phyloP scores from a whole-genome alignment of 108 stramenopile species.

The Skeletonema potamos region DNA sequence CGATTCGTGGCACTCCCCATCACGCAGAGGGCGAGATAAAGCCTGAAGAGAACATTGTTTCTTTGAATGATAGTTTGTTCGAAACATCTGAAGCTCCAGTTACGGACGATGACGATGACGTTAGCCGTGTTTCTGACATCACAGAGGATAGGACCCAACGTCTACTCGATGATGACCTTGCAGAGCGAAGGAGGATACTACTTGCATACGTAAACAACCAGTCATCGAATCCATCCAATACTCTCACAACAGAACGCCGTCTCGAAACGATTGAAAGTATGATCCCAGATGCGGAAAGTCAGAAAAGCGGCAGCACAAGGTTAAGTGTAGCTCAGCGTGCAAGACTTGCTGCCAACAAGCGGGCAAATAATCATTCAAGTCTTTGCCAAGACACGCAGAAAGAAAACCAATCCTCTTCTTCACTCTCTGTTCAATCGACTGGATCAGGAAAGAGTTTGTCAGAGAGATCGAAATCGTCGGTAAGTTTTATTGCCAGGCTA shows the following conservation, averaged over 20 bases:
- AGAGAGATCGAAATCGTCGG: slow-evolving; percentile 18
- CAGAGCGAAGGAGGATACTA: slow-evolving; percentile 51
- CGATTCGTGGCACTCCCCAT: slow-evolving; percentile 2
- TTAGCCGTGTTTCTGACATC: slow-evolving; percentile 77
- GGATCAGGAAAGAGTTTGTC: not conserved
- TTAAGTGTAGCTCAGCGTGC: slow-evolving; percentile 74
- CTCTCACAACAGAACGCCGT: slow-evolving; percentile 29
- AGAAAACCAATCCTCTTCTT: not conserved
- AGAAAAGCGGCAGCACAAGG: slow-evolving; percentile 21
- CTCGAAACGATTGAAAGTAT: slow-evolving; percentile 47
- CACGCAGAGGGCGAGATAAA: not conserved
- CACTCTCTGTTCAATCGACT: not conserved
- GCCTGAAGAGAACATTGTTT: not conserved
- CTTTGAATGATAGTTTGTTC: not conserved
- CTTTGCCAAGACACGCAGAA: slow-evolving; percentile 8
- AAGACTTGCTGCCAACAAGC: slow-evolving; percentile 64
- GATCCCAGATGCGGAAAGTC: slow-evolving; percentile 19
- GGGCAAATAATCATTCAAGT: slow-evolving; percentile 48
- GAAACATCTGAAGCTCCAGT: not conserved
- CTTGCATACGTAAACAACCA: slow-evolving; percentile 38
- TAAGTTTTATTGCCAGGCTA: slow-evolving; percentile 35
- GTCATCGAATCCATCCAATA: slow-evolving; percentile 22
- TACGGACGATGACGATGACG: slow-evolving; percentile 57
- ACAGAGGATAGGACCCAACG: slow-evolving; percentile 85
- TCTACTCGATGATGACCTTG: slow-evolving; percentile 58